Percentiles rank a stretch among this genome's conserved stretches.
Evolutionary conservation across 352 stramenopile genomes (phyloP).

Genomic region (Globisporangium acanthophoron): DNA sequence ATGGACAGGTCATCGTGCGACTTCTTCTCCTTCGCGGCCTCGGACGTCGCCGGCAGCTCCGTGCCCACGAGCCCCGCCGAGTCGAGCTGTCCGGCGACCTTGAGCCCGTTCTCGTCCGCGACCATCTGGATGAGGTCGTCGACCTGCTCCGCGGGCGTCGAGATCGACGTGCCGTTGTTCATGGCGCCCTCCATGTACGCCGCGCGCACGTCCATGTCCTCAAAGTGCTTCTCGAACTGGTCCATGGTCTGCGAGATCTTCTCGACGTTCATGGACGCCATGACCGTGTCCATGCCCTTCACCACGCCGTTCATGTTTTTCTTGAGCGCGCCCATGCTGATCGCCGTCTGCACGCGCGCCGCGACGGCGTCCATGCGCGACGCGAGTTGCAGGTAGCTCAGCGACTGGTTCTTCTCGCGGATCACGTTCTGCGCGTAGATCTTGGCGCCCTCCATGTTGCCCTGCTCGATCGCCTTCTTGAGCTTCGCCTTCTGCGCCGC

Average conservation of each 20-base stretch:
- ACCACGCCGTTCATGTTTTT: constrained; percentile 96
- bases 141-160: constrained; percentile 96
- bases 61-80: constrained; percentile 87
- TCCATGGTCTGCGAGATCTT: constrained; percentile 97
- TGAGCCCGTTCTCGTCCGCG: constrained; percentile 96
- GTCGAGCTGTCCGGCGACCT: constrained; percentile 92
- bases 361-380: constrained; percentile 96
- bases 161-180: constrained; percentile 92
- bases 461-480: constrained; percentile 95
- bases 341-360: constrained; percentile 94
- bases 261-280: constrained; percentile 97
- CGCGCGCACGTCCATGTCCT: constrained; percentile 97
- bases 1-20: constrained; percentile 80
- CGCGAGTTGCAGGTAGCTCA: constrained; percentile 95
- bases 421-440: constrained; percentile 95
- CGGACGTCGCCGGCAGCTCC: constrained; percentile 46
- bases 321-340: constrained; percentile 93
- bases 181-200: constrained; percentile 98
- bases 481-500: constrained; percentile 92
- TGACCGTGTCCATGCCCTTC: constrained; percentile 95
- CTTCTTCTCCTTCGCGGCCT: constrained; percentile 74
- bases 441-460: constrained; percentile 96
- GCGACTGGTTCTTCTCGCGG: constrained; percentile 81
- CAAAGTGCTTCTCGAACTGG: constrained; percentile 99
- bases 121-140: constrained; percentile 98